These are phyloP conservation scores for Claviceps pazoutovae DNA, from an alignment of 2,329 filamentous ascomycete species.

Conservation along the genomic window DNA sequence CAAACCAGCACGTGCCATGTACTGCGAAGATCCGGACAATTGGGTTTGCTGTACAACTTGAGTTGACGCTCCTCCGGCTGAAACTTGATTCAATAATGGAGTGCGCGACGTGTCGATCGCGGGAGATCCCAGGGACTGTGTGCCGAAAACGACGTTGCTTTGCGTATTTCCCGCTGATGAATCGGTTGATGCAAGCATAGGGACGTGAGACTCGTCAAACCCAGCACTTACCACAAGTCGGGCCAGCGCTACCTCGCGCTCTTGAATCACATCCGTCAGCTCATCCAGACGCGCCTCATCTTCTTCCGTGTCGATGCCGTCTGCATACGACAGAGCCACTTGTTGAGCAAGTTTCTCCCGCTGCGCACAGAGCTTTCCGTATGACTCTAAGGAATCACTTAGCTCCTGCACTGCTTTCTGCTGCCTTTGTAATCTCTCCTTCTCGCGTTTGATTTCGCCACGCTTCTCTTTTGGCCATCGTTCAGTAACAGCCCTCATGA, in stretches of 20 bases:
- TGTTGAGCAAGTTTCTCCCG: constrained; percentile 31
- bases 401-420: constrained; percentile 30
- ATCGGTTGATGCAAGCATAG: constrained; percentile 14
- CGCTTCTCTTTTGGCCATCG: constrained; percentile 31
- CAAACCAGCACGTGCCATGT: constrained; percentile 9
- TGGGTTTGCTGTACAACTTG: constrained; percentile 42
- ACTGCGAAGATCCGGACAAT: constrained; percentile 17
- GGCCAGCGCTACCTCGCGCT: constrained; percentile 28
- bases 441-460: constrained; percentile 33
- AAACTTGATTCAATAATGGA: constrained; percentile 20
- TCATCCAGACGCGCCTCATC: constrained; percentile 37
- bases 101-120: constrained; percentile 19
- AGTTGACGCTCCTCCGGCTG: constrained; percentile 21
- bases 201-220: constrained; percentile 27
- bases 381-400: constrained; percentile 26
- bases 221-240: constrained; percentile 28
- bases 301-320: constrained; percentile 35
- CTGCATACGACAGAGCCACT: constrained; percentile 36
- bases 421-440: constrained; percentile 31
- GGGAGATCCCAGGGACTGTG: constrained; percentile 23
- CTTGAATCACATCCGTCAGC: constrained; percentile 29
- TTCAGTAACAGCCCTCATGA: constrained; percentile 31
- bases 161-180: constrained; percentile 6
- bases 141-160: constrained; percentile 28
- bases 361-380: constrained; percentile 26